phyloP scores from a whole-genome alignment of 2,329 filamentous ascomycete genomes.

The Shiraia sp. region DNA sequence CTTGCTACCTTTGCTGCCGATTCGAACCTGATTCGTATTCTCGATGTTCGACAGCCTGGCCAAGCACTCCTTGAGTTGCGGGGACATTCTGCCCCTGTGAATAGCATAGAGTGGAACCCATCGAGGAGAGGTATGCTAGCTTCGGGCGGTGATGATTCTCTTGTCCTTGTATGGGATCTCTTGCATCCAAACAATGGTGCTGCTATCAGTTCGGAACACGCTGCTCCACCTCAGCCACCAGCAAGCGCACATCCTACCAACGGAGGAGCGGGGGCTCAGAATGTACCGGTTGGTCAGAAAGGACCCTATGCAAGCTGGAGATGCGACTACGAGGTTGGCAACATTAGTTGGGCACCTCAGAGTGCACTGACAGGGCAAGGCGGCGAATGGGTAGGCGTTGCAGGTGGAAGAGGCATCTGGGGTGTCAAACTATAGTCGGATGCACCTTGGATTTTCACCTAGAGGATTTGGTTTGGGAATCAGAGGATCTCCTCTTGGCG shows the following conservation, averaged over 20 bases:
- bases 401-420: constrained; percentile 80
- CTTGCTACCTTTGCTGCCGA: constrained; percentile 97
- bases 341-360: constrained; percentile 82
- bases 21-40: constrained; percentile 87
- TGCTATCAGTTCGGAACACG: constrained; percentile 50
- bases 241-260: constrained; percentile 31
- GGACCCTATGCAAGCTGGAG: constrained; percentile 78
- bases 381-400: constrained; percentile 83
- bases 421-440: constrained; percentile 61
- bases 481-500: no score
- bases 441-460: no score
- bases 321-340: constrained; percentile 85
- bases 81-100: constrained; percentile 82
- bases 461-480: no score
- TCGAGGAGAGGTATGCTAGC: constrained; percentile 83
- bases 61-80: constrained; percentile 92
- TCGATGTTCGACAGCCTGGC: constrained; percentile 94
- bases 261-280: constrained; percentile 28
- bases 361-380: constrained; percentile 67
- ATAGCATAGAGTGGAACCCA: constrained; percentile 95
- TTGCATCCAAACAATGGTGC: constrained; percentile 66
- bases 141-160: constrained; percentile 87
- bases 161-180: constrained; percentile 93
- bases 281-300: constrained; percentile 55
- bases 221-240: constrained; percentile 32